Evolutionary conservation across 192 early-diverging fungal genomes (phyloP).

Genomic region (Phlyctochytrium planicorne): DNA sequence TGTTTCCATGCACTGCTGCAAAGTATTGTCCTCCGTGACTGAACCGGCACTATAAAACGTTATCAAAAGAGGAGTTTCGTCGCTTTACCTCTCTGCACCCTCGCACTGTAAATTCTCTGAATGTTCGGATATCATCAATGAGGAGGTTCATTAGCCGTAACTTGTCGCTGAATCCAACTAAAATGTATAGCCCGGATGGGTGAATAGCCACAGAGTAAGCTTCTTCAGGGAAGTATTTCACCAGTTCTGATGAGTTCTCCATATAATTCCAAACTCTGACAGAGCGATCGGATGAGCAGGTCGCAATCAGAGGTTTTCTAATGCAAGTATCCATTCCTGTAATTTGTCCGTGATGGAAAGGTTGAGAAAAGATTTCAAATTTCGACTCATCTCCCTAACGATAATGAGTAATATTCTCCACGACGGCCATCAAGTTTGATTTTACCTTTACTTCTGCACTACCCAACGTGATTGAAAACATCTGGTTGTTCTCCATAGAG

Average conservation of each 20-base stretch:
- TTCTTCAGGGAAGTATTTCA: constrained; percentile 64
- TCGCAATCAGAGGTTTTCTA: constrained; percentile 57
- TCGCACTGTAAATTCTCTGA: constrained; percentile 58
- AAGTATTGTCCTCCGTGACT: constrained; percentile 63
- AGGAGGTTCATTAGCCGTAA: constrained; percentile 60
- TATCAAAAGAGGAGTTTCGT: neutral
- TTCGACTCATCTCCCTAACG: constrained; percentile 51
- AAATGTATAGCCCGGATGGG: constrained; percentile 64
- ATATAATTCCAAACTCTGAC: constrained; percentile 67
- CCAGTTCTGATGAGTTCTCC: constrained; percentile 53
- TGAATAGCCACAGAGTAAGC: constrained; percentile 60
- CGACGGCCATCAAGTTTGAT: neutral
- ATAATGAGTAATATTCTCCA: neutral
- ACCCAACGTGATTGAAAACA: constrained; percentile 35
- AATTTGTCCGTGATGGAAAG: constrained; percentile 57
- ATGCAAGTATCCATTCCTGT: constrained; percentile 56
- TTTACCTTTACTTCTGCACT: constrained; percentile 45
- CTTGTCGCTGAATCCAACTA: constrained; percentile 65
- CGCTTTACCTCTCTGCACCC: constrained; percentile 61
- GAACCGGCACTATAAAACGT: constrained; percentile 48
- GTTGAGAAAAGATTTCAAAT: constrained; percentile 55
- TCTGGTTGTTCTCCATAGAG: constrained; percentile 43
- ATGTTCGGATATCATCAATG: constrained; percentile 59
- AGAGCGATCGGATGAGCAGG: constrained; percentile 54
- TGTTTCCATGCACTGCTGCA: constrained; percentile 58